Base-by-base conservation (phyloP, 306 rosid genomes). In the Corylus heterophylla region DNA sequence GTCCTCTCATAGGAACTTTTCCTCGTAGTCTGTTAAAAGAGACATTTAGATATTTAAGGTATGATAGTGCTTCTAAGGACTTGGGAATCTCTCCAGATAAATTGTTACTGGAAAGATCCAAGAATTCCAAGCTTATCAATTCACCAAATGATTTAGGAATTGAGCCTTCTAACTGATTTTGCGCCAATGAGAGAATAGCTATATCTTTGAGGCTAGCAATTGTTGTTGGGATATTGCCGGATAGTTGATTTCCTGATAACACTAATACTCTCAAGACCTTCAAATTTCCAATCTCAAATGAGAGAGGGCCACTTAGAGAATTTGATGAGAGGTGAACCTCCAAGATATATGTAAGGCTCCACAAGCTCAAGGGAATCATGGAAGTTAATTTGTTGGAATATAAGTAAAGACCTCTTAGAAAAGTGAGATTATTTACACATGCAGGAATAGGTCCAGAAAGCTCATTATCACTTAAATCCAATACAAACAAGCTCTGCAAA, bases 221-320 rank as follows among this genome's bases (percentile, higher is more conserved):
- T 22, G 25, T 22, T 22, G 25, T 22, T 22, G 25, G 25, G 25
- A 22, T 22, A 22, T 22, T 22, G 25, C 25, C 25, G 25, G 25
- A 22, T 22, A 22, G 25, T 22, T 22, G 25, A 22, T 22, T 22
- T 22, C 25, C 25, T 0, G 25, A 22, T 22, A 22, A 22, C 25
- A 22, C 25, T 22, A 22, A 22, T 22, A 22, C 25, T 22, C 25
- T 22, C 25, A 22, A 22, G 25, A 78, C 82, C 44, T 74, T 78
- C 59, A 63, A 6, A 0, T 66, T 47, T 48, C 71, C 64, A 10
- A 82, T 76, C 12, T 82, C 69, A 2, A 13, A 22, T 7, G 85
- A 49, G 51, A 85, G 81, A 54, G 68, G 48, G 50, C 85, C 85
- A 71, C 0, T 42, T 6, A 85, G 31, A 78, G 67, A 49, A 77